A percentile compares a stretch with the other conserved stretches of the same genome.
phyloP scores from a whole-genome alignment of 805 yeast genomes.

The Pichia kluyveri region DNA sequence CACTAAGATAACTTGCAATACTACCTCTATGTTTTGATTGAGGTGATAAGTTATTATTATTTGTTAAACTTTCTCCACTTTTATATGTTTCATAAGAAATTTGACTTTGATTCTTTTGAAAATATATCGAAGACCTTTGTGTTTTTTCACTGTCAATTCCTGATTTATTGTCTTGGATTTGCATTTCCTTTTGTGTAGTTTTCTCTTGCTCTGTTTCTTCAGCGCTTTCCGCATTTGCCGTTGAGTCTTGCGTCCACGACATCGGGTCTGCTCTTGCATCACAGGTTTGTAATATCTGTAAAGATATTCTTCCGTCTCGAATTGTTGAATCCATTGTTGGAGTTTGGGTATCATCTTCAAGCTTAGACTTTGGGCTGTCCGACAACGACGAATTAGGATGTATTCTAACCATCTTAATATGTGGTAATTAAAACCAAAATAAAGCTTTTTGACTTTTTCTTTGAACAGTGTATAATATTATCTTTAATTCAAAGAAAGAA shows the following conservation, averaged over 20 bases:
- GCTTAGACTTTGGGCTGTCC: slow-evolving; percentile 2
- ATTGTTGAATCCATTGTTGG: slow-evolving; percentile 4
- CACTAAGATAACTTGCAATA: no score
- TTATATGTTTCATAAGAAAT: no score
- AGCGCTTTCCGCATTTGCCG: not conserved
- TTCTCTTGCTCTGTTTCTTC: not conserved
- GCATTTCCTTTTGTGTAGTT: no score
- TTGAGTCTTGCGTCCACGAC: not conserved
- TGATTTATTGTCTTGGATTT: no score
- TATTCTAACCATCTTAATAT: slow-evolving; percentile 3
- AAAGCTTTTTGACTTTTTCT: not conserved
- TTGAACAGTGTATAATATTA: not conserved
- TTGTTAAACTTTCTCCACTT: no score
- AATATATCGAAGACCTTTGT: no score
- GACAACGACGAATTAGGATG: slow-evolving; percentile 2
- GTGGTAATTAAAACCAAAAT: not conserved
- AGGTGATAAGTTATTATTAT: no score
- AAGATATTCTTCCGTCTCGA: slow-evolving; percentile 2
- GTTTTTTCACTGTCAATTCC: no score
- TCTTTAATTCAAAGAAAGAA: no score
- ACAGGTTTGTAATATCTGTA: not conserved
- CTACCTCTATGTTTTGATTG: no score
- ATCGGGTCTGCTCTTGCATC: not conserved
- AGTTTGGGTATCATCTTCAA: slow-evolving; percentile 1
- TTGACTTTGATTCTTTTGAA: no score